Conservation (phyloP, 2,329 filamentous ascomycete species). For the Aspergillus pseudotamarii region DNA sequence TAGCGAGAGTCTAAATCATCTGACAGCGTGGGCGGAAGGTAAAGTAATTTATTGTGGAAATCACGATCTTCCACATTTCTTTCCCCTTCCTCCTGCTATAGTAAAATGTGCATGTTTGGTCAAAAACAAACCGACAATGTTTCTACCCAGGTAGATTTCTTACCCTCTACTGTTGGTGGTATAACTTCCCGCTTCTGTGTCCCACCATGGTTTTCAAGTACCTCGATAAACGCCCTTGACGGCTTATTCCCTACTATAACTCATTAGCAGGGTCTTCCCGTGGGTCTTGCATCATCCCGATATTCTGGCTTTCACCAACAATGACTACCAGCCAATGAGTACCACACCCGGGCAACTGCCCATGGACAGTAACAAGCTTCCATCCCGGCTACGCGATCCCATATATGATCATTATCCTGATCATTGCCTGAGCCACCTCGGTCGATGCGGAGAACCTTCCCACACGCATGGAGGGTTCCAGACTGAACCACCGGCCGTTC, state of each 20-base stretch:
- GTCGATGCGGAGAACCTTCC: slow-evolving; percentile 5
- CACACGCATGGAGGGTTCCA: background rate
- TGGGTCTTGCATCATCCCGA: slow-evolving; percentile 1
- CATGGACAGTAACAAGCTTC: background rate
- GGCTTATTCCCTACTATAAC: background rate
- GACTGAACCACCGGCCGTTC: background rate
- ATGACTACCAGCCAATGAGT: background rate
- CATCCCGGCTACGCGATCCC: background rate
- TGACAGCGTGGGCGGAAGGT: background rate
- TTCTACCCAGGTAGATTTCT: background rate
- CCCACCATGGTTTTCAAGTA: background rate
- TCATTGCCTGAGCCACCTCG: background rate
- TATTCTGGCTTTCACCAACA: background rate
- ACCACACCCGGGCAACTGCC: background rate
- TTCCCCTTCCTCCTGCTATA: background rate
- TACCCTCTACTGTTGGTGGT: background rate
- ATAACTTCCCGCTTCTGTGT: background rate
- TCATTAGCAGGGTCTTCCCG: background rate
- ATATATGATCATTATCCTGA: background rate
- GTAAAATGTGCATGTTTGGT: background rate
- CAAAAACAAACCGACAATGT: no score
- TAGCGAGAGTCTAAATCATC: background rate
- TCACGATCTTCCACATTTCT: background rate
- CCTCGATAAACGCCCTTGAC: background rate
- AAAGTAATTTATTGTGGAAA: background rate